Percentiles rank a stretch among this genome's conserved stretches.
phyloP scores from a whole-genome alignment of 345 rosid genomes.

The Gossypium sturtianum region DNA sequence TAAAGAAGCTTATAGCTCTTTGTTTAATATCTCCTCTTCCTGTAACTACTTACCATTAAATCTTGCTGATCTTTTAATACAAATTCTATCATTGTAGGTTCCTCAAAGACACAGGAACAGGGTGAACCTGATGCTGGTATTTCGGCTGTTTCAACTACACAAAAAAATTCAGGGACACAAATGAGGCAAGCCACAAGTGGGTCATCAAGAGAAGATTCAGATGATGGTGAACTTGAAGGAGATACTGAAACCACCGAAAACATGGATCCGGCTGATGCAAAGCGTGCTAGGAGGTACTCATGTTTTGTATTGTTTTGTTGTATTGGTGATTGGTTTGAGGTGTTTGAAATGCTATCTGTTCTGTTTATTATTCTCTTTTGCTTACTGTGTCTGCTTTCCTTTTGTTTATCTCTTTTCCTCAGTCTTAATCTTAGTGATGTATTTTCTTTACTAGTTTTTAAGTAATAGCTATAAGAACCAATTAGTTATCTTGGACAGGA shows the following conservation, averaged over 20 bases:
- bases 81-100: slow-evolving; percentile 33
- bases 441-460: neutral
- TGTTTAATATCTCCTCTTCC: neutral
- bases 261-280: slow-evolving; percentile 51
- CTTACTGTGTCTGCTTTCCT: neutral
- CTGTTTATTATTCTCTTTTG: neutral
- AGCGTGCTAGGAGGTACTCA: slow-evolving; percentile 63
- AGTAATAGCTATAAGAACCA: neutral
- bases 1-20: neutral
- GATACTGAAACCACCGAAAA: slow-evolving; percentile 70
- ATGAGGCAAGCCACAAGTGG: slow-evolving; percentile 76
- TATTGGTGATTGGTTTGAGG: slow-evolving; percentile 2
- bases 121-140: slow-evolving; percentile 29
- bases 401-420: neutral
- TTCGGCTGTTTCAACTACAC: slow-evolving; percentile 31
- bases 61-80: neutral
- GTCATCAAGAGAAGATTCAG: slow-evolving; percentile 87
- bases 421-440: neutral
- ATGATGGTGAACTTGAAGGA: slow-evolving; percentile 82
- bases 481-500: slow-evolving; percentile 1
- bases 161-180: slow-evolving; percentile 35
- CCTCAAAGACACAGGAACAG: slow-evolving; percentile 30
- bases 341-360: neutral
- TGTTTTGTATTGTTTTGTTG: neutral
- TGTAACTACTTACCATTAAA: neutral